phyloP scores from a whole-genome alignment of 2,329 filamentous ascomycete species.

The Trichoderma sp. region DNA sequence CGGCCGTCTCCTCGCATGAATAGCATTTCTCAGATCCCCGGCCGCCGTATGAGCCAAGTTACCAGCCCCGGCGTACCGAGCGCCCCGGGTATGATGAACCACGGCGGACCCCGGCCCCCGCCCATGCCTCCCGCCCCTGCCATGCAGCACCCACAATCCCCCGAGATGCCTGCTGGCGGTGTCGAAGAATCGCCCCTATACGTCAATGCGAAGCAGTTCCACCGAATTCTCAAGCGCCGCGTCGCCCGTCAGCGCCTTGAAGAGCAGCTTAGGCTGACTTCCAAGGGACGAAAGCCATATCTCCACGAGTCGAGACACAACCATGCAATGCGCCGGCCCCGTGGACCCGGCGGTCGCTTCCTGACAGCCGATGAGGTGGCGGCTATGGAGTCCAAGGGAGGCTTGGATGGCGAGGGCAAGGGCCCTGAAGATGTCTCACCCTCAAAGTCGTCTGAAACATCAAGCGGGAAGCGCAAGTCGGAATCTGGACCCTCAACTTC shows the following conservation, averaged over 20 bases:
- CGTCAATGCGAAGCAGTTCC: slow-evolving; percentile 98
- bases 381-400: slow-evolving; percentile 69
- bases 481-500: slow-evolving; percentile 46
- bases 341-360: slow-evolving; percentile 92
- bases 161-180: slow-evolving; percentile 69
- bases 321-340: slow-evolving; percentile 92
- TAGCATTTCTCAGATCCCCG: slow-evolving; percentile 56
- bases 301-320: slow-evolving; percentile 97
- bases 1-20: slow-evolving; percentile 76
- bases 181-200: slow-evolving; percentile 93
- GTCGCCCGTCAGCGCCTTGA: slow-evolving; percentile 92
- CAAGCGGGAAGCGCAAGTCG: slow-evolving; percentile 60
- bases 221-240: slow-evolving; percentile 90
- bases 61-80: slow-evolving; percentile 71
- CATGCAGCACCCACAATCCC: slow-evolving; percentile 69
- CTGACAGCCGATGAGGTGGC: slow-evolving; percentile 94
- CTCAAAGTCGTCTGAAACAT: slow-evolving; percentile 27
- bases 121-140: slow-evolving; percentile 61
- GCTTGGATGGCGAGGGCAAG: slow-evolving; percentile 41
- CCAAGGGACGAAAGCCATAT: slow-evolving; percentile 94
- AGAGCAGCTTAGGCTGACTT: slow-evolving; percentile 85
- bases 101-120: slow-evolving; percentile 53
- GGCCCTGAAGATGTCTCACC: slow-evolving; percentile 33
- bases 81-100: slow-evolving; percentile 73
- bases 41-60: slow-evolving; percentile 72